A percentile compares a stretch with the other conserved stretches of the same genome.
These are phyloP conservation scores for Chytriomyces sp. DNA, from an alignment of 192 early-diverging fungal genomes.

Conservation along the genomic window DNA sequence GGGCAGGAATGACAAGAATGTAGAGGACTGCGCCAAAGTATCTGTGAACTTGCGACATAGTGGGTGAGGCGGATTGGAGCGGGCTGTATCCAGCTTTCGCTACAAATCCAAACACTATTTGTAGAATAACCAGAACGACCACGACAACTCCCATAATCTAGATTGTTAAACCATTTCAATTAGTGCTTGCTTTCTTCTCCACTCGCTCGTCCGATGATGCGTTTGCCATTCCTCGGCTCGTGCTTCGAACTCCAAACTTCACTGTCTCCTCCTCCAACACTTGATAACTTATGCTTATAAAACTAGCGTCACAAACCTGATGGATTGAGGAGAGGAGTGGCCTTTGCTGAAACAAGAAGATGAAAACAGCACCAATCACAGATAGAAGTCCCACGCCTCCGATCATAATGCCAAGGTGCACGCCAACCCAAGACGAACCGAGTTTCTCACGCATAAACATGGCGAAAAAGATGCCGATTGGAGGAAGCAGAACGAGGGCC, in stretches of 20 bases:
- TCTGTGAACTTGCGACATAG: conserved; percentile 12
- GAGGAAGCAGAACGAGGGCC: conserved; percentile 1
- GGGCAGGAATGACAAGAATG: conserved; percentile 4
- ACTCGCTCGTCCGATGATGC: too few relatives aligned
- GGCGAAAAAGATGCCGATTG: conserved; percentile 7
- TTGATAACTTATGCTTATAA: too few relatives aligned
- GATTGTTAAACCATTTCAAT: not conserved
- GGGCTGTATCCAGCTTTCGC: not conserved
- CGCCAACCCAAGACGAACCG: not conserved
- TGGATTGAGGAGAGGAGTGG: not conserved
- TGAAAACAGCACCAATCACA: not conserved
- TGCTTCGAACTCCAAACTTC: too few relatives aligned
- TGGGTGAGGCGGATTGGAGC: not conserved
- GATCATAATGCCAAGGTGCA: conserved; percentile 20
- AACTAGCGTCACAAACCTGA: too few relatives aligned
- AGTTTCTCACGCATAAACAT: conserved; percentile 27
- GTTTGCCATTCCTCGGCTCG: too few relatives aligned
- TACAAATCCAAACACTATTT: conserved; percentile 5
- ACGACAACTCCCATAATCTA: conserved; percentile 7
- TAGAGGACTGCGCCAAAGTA: conserved; percentile 19
- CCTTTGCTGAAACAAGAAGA: conserved; percentile 10
- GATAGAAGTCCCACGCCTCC: not conserved
- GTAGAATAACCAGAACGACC: not conserved
- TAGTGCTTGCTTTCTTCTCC: not conserved
- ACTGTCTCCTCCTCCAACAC: too few relatives aligned